Conservation (phyloP, 176 grass and related monocot genomes). For the Luzula sylvatica region DNA sequence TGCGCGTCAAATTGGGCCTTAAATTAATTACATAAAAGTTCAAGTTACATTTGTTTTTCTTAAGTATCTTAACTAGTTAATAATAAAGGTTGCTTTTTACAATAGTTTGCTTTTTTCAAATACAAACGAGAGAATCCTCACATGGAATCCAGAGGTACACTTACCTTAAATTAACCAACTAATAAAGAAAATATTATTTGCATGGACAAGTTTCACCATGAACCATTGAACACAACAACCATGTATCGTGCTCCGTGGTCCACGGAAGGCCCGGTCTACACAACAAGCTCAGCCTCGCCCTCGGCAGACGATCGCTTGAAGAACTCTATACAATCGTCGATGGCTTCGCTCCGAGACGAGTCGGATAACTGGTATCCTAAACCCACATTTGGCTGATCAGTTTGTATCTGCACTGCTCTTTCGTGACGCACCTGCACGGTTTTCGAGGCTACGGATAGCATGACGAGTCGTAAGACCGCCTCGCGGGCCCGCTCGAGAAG, state of each 20-base stretch:
- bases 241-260: neutral
- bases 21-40: neutral
- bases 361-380: slow-evolving; percentile 33
- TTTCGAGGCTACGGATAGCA: slow-evolving; percentile 48
- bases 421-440: slow-evolving; percentile 17
- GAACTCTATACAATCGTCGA: slow-evolving; percentile 79
- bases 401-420: slow-evolving; percentile 20
- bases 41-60: slow-evolving; percentile 13
- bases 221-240: neutral
- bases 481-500: slow-evolving; percentile 59
- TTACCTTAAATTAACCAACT: slow-evolving; percentile 4
- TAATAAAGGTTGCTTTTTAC: slow-evolving; percentile 22
- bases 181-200: neutral
- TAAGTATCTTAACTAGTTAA: slow-evolving; percentile 6
- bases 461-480: slow-evolving; percentile 52
- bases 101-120: neutral
- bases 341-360: slow-evolving; percentile 42
- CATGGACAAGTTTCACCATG: neutral
- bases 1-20: no score
- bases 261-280: slow-evolving; percentile 4
- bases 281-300: slow-evolving; percentile 33
- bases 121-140: slow-evolving; percentile 5
- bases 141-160: slow-evolving; percentile 20
- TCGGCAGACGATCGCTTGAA: slow-evolving; percentile 54
- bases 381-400: neutral